These are phyloP conservation scores for Cynara cardunculus DNA, from an alignment of 129 eudicot species.

Conservation along the genomic window DNA sequence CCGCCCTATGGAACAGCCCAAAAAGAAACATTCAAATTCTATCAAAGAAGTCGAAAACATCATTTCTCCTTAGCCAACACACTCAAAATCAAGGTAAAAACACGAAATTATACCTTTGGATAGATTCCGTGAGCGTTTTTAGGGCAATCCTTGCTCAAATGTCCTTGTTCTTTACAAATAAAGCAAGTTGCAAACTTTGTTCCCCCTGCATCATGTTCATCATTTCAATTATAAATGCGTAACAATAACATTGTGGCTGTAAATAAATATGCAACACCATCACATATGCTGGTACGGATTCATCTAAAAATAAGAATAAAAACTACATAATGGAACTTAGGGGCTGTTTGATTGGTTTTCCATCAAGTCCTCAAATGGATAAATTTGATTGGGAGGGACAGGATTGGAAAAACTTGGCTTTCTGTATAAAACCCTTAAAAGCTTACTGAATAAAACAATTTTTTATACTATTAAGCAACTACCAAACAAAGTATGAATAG, in stretches of 20 bases:
- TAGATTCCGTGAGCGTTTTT: slow-evolving; percentile 89
- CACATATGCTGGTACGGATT: background rate
- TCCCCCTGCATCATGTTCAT: slow-evolving; percentile 60
- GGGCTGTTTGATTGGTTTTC: background rate
- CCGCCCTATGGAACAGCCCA: slow-evolving; percentile 60
- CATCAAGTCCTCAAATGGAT: too few relatives aligned
- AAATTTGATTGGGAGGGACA: too few relatives aligned
- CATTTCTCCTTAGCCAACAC: background rate
- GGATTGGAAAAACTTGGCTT: too few relatives aligned
- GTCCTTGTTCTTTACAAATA: slow-evolving; percentile 88
- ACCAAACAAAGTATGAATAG: too few relatives aligned
- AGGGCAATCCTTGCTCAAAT: slow-evolving; percentile 94
- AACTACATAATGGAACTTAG: background rate
- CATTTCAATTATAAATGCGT: background rate
- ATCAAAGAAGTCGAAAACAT: background rate
- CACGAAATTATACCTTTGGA: slow-evolving; percentile 58
- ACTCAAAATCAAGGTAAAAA: background rate
- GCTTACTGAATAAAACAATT: too few relatives aligned
- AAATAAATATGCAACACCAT: background rate
- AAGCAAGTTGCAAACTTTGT: slow-evolving; percentile 86
- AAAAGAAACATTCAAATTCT: background rate
- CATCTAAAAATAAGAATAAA: background rate
- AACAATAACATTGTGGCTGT: background rate
- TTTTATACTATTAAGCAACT: too few relatives aligned
- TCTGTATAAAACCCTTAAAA: too few relatives aligned